Base-by-base conservation (phyloP, 805 yeast genomes). In the Schwanniomyces occidentalis region DNA sequence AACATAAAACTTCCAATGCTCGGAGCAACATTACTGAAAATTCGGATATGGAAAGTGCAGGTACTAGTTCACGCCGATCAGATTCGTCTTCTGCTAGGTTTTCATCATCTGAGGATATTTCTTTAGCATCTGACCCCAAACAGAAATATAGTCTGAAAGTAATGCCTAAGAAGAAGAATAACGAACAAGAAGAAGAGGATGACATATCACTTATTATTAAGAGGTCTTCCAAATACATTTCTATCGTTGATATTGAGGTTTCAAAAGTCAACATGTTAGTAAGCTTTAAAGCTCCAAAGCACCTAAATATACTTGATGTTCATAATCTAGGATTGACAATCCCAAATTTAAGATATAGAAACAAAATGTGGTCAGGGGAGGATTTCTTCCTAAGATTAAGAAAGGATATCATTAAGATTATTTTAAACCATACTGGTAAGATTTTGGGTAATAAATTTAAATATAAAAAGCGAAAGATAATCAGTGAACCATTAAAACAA, bases 241-340 rank as follows among this genome's bases (percentile, higher is more conserved):
- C 75, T 4, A 58, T 69, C 17, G 61, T 60, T 2, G 61, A 64
- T 32, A 42, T 68, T 31, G 58, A 58, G 39, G 51, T 71, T 19
- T 51, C 60, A 5, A 48, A 54, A 27, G 47, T 68, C 27, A 54
- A 56, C 15, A 34, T 90, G 10, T 71, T 80, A 34, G 72, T 89
- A 16, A 84, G 95, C 32, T 86, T 86, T 60, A 78, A 79, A 54
- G 95, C 93, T 6, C 78, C 78, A 10, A 86, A 89, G 9, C 69
- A 77, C 18, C 65, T 76, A 48, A 77, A 82, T 45, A 61, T 91
- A 37, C 73, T 86, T 24, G 88, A 90, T 51, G 87, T 91, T 6
- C 84, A 85, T 34, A 77, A 85, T 45, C 80, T 91, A 45, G 72
- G 69, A 5, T 65, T 91, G 36, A 67, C 65, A 7, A 58, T 90